Evolutionary conservation across 1,284 basidiomycete species (phyloP).

Genomic region (Naganishia cerealis): DNA sequence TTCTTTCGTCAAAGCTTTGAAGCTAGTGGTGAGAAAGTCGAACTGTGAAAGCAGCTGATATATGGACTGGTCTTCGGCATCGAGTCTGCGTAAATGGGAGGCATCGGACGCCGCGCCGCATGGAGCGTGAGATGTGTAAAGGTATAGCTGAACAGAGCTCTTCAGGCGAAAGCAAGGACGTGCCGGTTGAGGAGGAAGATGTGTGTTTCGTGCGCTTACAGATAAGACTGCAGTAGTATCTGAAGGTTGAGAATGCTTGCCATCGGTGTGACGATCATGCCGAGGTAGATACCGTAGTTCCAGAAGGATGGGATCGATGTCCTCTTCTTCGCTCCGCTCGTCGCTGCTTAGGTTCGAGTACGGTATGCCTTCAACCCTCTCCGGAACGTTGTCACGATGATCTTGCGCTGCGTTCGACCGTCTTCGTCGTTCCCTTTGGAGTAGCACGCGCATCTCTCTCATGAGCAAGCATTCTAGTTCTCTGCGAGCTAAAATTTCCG

Average conservation of each 20-base stretch:
- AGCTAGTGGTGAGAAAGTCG: not conserved
- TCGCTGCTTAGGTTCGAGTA: not conserved
- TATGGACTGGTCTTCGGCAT: conserved; percentile 28
- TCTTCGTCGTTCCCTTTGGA: not conserved
- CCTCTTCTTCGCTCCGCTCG: conserved; percentile 2
- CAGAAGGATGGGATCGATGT: conserved; percentile 2
- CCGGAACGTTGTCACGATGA: not conserved
- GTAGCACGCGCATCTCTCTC: conserved; percentile 14
- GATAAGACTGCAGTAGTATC: not conserved
- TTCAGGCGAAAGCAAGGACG: conserved; percentile 19
- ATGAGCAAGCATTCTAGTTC: conserved; percentile 31
- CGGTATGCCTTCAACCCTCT: not conserved
- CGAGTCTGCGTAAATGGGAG: conserved; percentile 31
- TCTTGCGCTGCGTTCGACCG: not conserved
- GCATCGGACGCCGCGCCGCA: conserved; percentile 33
- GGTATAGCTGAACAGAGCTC: conserved; percentile 7
- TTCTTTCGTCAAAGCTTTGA: not conserved
- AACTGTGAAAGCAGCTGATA: not conserved
- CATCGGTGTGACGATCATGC: too few species aligned
- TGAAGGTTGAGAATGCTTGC: not conserved
- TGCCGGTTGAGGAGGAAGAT: not conserved
- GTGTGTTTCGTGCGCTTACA: not conserved
- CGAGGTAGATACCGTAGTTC: not conserved
- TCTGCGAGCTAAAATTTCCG: conserved; percentile 31
- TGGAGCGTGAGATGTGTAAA: conserved; percentile 34